A percentile compares a stretch with the other conserved stretches of the same genome.
Conservation (phyloP, 2,329 filamentous ascomycete genomes). For the Penicillium janthinellum region DNA sequence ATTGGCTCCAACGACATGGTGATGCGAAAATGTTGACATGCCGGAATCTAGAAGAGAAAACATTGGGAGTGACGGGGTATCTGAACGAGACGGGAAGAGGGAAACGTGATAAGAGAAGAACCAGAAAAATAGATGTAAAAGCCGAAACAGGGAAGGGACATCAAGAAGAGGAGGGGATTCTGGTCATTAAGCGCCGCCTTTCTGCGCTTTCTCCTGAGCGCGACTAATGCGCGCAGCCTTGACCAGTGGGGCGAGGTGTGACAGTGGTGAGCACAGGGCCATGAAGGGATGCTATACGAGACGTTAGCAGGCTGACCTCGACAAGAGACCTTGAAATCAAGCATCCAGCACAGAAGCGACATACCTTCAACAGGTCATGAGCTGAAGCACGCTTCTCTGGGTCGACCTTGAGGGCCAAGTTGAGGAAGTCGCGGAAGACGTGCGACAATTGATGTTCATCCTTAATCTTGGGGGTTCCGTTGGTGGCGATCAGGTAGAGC, state of each 20-base stretch:
- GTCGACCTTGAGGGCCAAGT: constrained; percentile 92
- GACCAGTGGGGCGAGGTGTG: constrained; percentile 82
- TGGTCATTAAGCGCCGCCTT: constrained; percentile 48
- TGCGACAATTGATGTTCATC: constrained; percentile 80
- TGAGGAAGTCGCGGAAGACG: constrained; percentile 87
- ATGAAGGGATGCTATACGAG: constrained; percentile 72
- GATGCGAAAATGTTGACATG: constrained; percentile 17
- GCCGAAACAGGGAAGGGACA: constrained; percentile 20
- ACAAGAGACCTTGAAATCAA: not conserved
- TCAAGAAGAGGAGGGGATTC: not conserved
- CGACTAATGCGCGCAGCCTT: constrained; percentile 81
- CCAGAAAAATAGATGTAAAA: constrained; percentile 8
- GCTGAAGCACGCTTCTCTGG: constrained; percentile 95
- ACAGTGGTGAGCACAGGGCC: constrained; percentile 71
- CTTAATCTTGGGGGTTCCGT: constrained; percentile 93
- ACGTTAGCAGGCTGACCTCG: constrained; percentile 18
- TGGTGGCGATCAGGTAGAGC: constrained; percentile 93
- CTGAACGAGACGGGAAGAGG: constrained; percentile 35
- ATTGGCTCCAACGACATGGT: constrained; percentile 16
- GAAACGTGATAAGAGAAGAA: constrained; percentile 14
- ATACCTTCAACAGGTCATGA: constrained; percentile 87
- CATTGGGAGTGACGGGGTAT: constrained; percentile 30
- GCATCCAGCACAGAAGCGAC: constrained; percentile 37
- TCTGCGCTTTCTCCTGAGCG: constrained; percentile 79
- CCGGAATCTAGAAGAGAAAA: constrained; percentile 27